A percentile compares a stretch with the other conserved stretches of the same genome.
phyloP scores from a whole-genome alignment of 1,139 yeast species.

The Ogataea hybrid region DNA sequence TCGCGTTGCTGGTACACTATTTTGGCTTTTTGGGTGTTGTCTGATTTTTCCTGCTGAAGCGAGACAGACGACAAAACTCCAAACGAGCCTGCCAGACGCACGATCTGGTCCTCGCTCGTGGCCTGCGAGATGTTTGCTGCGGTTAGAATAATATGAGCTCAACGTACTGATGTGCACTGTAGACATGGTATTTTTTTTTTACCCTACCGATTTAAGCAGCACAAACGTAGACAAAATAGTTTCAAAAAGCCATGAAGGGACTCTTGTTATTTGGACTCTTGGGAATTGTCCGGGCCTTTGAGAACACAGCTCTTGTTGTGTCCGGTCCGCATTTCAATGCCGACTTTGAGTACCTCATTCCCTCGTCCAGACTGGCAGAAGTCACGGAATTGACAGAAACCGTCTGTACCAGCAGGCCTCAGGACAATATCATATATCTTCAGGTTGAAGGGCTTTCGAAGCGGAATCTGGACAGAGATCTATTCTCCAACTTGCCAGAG shows the following conservation, averaged over 20 bases:
- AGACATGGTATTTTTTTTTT: conserved; percentile 2
- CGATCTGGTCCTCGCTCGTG: conserved; percentile 17
- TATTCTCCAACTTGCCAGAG: conserved; percentile 2
- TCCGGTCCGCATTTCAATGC: conserved; percentile 12
- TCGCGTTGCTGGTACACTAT: conserved; percentile 28
- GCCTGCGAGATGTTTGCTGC: conserved; percentile 21
- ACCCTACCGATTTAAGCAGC: conserved; percentile 10
- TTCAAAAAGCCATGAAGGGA: conserved; percentile 4
- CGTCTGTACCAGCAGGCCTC: conserved; percentile 4
- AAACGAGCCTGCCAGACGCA: conserved; percentile 31
- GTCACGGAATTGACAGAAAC: conserved; percentile 11
- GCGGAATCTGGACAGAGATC: conserved; percentile 12
- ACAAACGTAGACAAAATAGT: conserved; percentile 11
- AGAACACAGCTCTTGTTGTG: conserved; percentile 27
- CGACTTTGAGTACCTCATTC: conserved; percentile 13
- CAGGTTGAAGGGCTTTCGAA: conserved; percentile 22
- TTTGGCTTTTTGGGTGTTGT: conserved; percentile 16
- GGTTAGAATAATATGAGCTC: not conserved
- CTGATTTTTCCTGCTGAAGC: conserved; percentile 11
- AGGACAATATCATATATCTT: conserved; percentile 15
- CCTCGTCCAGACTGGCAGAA: conserved; percentile 2
- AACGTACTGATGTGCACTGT: conserved; percentile 3
- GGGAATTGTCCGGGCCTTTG: conserved; percentile 20
- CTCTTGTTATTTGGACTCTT: conserved; percentile 7
- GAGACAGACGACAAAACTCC: conserved; percentile 26